Percentiles rank a stretch among this genome's conserved stretches.
Evolutionary conservation across 2,329 filamentous ascomycete genomes (phyloP).

Genomic region (Colletotrichum plurivorum): DNA sequence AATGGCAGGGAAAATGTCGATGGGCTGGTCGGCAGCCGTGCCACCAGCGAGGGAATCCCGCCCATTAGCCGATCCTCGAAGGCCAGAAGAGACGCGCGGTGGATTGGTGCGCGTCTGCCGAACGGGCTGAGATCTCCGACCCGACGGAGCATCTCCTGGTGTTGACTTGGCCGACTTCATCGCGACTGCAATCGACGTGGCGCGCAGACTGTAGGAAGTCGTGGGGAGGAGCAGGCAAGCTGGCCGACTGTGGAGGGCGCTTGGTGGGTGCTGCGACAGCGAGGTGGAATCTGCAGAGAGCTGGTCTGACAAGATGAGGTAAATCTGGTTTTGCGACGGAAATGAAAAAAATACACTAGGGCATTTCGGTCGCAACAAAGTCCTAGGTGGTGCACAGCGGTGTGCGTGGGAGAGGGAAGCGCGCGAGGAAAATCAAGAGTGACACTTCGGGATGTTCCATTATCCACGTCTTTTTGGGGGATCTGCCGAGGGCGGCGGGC

Average conservation of each 20-base stretch:
- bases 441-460: conserved; percentile 38
- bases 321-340: neutral
- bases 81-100: conserved; percentile 64
- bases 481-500: conserved; percentile 36
- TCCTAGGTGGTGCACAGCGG: conserved; percentile 15
- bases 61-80: conserved; percentile 58
- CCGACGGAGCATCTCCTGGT: conserved; percentile 59
- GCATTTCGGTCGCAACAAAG: conserved; percentile 26
- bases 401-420: conserved; percentile 27
- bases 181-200: conserved; percentile 16
- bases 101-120: conserved; percentile 77
- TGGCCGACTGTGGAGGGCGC: conserved; percentile 6
- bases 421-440: conserved; percentile 39
- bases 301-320: conserved; percentile 12
- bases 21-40: conserved; percentile 68
- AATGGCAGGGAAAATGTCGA: conserved; percentile 77
- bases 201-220: conserved; percentile 15
- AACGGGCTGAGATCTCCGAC: conserved; percentile 73
- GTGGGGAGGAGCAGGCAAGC: conserved; percentile 14
- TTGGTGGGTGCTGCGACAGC: conserved; percentile 9
- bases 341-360: conserved; percentile 11
- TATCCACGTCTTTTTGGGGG: conserved; percentile 36
- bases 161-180: conserved; percentile 71
- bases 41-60: conserved; percentile 62
- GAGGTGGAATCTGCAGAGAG: neutral